Evolutionary conservation across 176 grass and related monocot species (phyloP).

Genomic region (Musa itinerans): DNA sequence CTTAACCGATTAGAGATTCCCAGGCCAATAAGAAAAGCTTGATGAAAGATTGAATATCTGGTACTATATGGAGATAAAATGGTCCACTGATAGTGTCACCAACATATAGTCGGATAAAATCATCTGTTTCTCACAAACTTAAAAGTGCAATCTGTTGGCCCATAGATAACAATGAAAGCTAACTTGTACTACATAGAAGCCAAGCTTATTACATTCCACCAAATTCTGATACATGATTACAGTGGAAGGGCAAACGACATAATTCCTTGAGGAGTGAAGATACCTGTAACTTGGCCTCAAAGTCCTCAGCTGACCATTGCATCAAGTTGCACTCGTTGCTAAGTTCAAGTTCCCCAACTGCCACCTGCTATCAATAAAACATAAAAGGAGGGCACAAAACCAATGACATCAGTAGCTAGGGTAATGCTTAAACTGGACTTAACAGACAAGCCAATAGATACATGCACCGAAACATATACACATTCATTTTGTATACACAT

Average conservation of each 20-base stretch:
- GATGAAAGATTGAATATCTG: neutral
- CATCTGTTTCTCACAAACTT: neutral
- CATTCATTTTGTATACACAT: neutral
- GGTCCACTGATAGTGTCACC: neutral
- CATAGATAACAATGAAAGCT: neutral
- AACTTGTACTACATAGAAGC: neutral
- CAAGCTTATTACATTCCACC: neutral
- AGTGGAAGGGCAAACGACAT: neutral
- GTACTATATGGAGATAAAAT: neutral
- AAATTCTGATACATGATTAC: neutral
- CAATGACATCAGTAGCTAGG: neutral
- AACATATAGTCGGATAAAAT: neutral
- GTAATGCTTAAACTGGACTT: neutral
- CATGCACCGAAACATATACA: neutral
- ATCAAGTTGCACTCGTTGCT: constrained; percentile 88
- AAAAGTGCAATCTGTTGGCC: neutral
- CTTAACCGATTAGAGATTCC: no score
- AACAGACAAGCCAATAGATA: neutral
- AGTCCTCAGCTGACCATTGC: constrained; percentile 85
- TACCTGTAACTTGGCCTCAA: constrained; percentile 95
- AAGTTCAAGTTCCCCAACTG: constrained; percentile 88
- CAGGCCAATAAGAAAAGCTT: no score
- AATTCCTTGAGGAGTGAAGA: constrained; percentile 5
- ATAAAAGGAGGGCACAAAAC: constrained; percentile 13
- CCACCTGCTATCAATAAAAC: constrained; percentile 52